A percentile compares a stretch with the other conserved stretches of the same genome.
Conservation (phyloP, 1,139 yeast genomes). For the Geotrichum cucujoidarum region DNA sequence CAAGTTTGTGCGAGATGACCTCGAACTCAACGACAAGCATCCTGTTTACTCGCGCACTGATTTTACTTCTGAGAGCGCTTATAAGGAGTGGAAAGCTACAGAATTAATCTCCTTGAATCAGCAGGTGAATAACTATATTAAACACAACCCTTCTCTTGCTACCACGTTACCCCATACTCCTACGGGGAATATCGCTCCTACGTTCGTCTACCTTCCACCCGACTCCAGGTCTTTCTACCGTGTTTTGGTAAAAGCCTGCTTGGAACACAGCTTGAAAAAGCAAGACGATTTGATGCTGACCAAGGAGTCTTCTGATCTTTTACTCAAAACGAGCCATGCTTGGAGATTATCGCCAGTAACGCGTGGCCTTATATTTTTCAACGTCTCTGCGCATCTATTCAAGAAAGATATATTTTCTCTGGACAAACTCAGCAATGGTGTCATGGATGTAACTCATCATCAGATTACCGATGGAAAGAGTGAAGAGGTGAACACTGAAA, state of each 20-base stretch:
- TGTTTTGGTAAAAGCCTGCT: conserved; percentile 34
- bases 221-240: conserved; percentile 41
- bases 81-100: conserved; percentile 49
- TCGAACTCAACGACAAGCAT: conserved; percentile 43
- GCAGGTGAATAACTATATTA: conserved; percentile 29
- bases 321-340: conserved; percentile 46
- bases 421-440: conserved; percentile 41
- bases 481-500: conserved; percentile 40
- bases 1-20: conserved; percentile 40
- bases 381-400: conserved; percentile 39
- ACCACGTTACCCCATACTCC: conserved; percentile 10
- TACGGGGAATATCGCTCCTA: conserved; percentile 14
- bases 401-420: conserved; percentile 74
- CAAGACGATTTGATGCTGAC: conserved; percentile 32
- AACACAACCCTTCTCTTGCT: conserved; percentile 9
- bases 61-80: conserved; percentile 43
- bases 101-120: conserved; percentile 42
- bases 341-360: conserved; percentile 62
- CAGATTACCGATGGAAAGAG: conserved; percentile 36
- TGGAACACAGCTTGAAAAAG: conserved; percentile 32
- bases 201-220: conserved; percentile 29
- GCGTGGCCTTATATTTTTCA: conserved; percentile 48
- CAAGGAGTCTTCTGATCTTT: conserved; percentile 43
- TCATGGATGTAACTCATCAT: conserved; percentile 43
- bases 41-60: conserved; percentile 38